These are phyloP conservation scores for Jamesozyma gamospora DNA, from an alignment of 805 yeast species.

Conservation along the genomic window DNA sequence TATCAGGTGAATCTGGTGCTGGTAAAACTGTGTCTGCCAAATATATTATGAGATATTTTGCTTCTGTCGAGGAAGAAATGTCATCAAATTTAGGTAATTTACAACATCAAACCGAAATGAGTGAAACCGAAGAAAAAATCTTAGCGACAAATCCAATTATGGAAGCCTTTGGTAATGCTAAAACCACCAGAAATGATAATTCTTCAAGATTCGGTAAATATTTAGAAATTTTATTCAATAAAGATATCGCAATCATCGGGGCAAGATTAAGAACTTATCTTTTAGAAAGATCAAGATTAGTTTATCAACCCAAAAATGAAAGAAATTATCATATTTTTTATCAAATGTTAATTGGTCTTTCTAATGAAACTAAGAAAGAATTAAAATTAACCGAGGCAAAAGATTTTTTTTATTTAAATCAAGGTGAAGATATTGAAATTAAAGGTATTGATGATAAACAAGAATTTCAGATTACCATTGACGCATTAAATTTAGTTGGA, in stretches of 20 bases:
- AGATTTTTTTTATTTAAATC: slow-evolving; percentile 75
- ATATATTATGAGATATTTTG: slow-evolving; percentile 94
- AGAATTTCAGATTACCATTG: slow-evolving; percentile 67
- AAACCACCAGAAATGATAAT: slow-evolving; percentile 81
- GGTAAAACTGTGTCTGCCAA: slow-evolving; percentile 97
- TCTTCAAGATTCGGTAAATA: slow-evolving; percentile 94
- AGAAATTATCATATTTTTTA: slow-evolving; percentile 93
- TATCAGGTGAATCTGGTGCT: slow-evolving; percentile 97
- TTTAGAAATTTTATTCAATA: slow-evolving; percentile 79
- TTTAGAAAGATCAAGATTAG: slow-evolving; percentile 87
- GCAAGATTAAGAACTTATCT: slow-evolving; percentile 89
- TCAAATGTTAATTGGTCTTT: slow-evolving; percentile 72
- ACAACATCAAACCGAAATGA: slow-evolving; percentile 50
- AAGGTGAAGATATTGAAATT: slow-evolving; percentile 68
- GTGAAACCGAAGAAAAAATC: slow-evolving; percentile 86
- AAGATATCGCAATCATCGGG: slow-evolving; percentile 71
- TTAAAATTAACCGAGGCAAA: slow-evolving; percentile 55
- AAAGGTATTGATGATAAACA: slow-evolving; percentile 71
- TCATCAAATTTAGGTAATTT: slow-evolving; percentile 30
- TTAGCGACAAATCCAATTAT: slow-evolving; percentile 89
- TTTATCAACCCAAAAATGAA: slow-evolving; percentile 83
- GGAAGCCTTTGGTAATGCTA: slow-evolving; percentile 92
- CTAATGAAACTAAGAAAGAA: slow-evolving; percentile 39
- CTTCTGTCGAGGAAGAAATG: slow-evolving; percentile 64
- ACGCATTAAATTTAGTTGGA: slow-evolving; percentile 74